Percentiles rank a stretch among this genome's conserved stretches.
Conservation (phyloP, 2,329 filamentous ascomycete genomes). For the Ophiostoma himal-ulmi region DNA sequence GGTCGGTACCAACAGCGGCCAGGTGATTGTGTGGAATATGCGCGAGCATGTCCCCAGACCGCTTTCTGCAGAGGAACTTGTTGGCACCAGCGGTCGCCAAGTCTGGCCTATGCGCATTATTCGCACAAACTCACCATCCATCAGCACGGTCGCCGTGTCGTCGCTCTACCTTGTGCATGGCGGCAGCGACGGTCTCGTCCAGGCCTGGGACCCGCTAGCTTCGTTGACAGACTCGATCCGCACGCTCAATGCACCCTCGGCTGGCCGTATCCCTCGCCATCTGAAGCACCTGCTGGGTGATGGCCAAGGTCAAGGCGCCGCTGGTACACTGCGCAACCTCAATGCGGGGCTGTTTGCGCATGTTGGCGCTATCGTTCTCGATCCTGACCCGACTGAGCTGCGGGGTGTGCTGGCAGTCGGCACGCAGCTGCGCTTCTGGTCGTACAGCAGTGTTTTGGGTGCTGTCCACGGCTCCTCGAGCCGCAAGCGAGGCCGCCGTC, state of each 20-base stretch:
- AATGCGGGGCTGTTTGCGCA: constrained; percentile 71
- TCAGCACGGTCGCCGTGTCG: constrained; percentile 76
- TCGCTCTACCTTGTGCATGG: constrained; percentile 87
- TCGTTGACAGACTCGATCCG: constrained; percentile 73
- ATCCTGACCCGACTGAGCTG: constrained; percentile 78
- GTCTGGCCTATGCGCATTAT: constrained; percentile 73
- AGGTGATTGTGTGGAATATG: constrained; percentile 79
- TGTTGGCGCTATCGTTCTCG: constrained; percentile 76
- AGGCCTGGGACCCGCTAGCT: constrained; percentile 92
- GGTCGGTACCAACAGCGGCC: constrained; percentile 70
- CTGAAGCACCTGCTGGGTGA: constrained; percentile 44
- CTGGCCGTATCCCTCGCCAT: constrained; percentile 73
- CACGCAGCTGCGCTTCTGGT: constrained; percentile 85
- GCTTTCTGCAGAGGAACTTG: not conserved
- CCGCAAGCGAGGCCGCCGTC: constrained; percentile 74
- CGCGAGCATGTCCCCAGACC: constrained; percentile 49
- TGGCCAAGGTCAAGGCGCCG: not conserved
- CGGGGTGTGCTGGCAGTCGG: constrained; percentile 84
- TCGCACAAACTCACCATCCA: constrained; percentile 81
- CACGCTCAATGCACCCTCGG: constrained; percentile 80
- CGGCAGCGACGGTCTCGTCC: constrained; percentile 88
- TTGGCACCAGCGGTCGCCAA: constrained; percentile 22
- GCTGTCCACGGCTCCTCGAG: constrained; percentile 65
- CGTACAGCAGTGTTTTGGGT: constrained; percentile 56
- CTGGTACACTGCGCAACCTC: constrained; percentile 40